phyloP scores from a whole-genome alignment of 257 asterid genomes.

The Coffea eugenioides region DNA sequence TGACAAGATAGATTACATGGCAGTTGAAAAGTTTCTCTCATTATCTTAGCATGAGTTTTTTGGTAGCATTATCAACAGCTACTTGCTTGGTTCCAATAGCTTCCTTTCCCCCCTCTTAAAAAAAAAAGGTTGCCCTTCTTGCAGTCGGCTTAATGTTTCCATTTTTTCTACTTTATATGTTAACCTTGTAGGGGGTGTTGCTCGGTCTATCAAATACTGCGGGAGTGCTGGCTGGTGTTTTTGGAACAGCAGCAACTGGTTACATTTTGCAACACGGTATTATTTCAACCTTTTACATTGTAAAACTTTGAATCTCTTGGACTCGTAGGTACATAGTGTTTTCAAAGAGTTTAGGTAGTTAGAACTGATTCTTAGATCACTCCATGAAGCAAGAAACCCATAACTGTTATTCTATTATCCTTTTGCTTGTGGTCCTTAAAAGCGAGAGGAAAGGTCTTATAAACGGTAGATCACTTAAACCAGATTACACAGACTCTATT shows the following conservation, averaged over 20 bases:
- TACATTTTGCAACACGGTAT: conserved; percentile 91
- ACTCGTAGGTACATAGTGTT: neutral
- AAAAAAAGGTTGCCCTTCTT: too few relatives aligned
- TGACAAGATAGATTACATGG: neutral
- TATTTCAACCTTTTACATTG: conserved; percentile 6
- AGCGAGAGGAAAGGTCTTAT: neutral
- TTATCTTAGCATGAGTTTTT: neutral
- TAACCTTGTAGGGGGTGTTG: conserved; percentile 67
- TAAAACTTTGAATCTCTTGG: neutral
- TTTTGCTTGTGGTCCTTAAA: neutral
- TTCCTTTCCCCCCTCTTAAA: too few relatives aligned
- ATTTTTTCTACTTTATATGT: conserved; percentile 5
- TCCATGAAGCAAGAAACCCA: too few relatives aligned
- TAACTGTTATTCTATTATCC: neutral
- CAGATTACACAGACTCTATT: neutral
- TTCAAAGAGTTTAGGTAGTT: neutral
- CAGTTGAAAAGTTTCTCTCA: neutral
- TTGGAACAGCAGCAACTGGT: conserved; percentile 92
- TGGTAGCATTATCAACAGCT: too few relatives aligned
- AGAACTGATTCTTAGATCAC: too few relatives aligned
- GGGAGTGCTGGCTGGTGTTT: conserved; percentile 90
- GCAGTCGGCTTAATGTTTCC: too few relatives aligned
- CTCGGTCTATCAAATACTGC: conserved; percentile 91
- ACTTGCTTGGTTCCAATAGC: too few relatives aligned
- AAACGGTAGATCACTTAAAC: neutral